Percentiles rank a stretch among this genome's conserved stretches.
phyloP scores from a whole-genome alignment of 352 stramenopile genomes.

The Phytophthora uliginosa region DNA sequence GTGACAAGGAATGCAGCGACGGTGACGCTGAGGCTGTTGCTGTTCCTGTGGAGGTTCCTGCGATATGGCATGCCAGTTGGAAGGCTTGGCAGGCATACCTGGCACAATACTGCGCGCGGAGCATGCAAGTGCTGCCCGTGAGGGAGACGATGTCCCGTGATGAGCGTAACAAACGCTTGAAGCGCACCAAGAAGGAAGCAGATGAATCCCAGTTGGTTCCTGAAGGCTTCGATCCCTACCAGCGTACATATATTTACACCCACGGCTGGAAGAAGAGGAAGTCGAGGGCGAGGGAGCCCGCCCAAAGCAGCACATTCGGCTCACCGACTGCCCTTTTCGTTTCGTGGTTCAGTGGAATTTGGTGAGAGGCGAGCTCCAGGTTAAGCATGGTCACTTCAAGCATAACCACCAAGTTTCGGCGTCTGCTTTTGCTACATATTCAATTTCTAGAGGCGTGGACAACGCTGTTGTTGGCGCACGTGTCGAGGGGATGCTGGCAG shows the following conservation, averaged over 20 bases:
- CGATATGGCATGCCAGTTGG: neutral
- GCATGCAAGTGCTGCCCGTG: neutral
- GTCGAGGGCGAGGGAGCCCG: neutral
- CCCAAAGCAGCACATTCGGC: conserved; percentile 11
- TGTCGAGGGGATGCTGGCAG: conserved; percentile 8
- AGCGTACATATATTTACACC: conserved; percentile 16
- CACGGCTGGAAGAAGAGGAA: conserved; percentile 9
- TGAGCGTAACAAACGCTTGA: neutral
- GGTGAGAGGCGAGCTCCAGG: no score
- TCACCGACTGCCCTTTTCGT: conserved; percentile 15
- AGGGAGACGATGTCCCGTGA: neutral
- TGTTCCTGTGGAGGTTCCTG: no score
- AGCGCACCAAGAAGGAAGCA: neutral
- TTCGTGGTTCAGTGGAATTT: conserved; percentile 16
- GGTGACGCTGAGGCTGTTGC: no score
- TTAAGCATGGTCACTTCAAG: no score
- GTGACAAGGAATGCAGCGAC: neutral
- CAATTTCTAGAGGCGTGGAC: neutral
- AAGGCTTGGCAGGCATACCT: neutral
- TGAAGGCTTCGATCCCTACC: conserved; percentile 4
- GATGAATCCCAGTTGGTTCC: neutral
- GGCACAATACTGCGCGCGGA: neutral
- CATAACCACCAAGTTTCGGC: conserved; percentile 11
- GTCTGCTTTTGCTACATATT: conserved; percentile 9
- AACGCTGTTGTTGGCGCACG: neutral